phyloP scores from a whole-genome alignment of 2,329 filamentous ascomycete genomes.

The Gliomastix tumulicola region DNA sequence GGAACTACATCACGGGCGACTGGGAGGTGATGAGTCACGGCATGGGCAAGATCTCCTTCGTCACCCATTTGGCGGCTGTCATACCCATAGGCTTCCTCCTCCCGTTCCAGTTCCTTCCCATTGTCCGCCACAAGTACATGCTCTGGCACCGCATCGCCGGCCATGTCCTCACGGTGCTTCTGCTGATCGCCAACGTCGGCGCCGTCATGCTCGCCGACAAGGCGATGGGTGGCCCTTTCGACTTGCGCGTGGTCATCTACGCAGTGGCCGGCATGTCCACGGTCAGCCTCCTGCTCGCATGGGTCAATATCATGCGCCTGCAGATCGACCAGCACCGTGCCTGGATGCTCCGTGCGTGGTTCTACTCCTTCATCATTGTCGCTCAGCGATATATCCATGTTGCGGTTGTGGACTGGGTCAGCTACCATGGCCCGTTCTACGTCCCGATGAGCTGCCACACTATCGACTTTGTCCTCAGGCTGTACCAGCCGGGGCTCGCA shows the following conservation, averaged over 20 bases:
- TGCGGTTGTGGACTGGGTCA: slow-evolving; percentile 16
- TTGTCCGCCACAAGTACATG: slow-evolving; percentile 35
- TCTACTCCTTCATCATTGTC: slow-evolving; percentile 17
- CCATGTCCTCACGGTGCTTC: slow-evolving; percentile 22
- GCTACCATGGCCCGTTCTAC: neutral
- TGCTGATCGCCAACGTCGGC: slow-evolving; percentile 12
- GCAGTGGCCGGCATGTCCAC: slow-evolving; percentile 35
- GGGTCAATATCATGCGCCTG: slow-evolving; percentile 46
- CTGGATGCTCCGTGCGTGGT: slow-evolving; percentile 51
- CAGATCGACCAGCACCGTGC: slow-evolving; percentile 54
- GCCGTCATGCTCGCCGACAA: slow-evolving; percentile 43
- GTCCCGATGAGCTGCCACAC: neutral
- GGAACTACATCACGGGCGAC: slow-evolving; percentile 11
- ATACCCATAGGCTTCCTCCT: slow-evolving; percentile 34
- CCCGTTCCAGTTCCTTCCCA: slow-evolving; percentile 38
- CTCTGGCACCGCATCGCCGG: slow-evolving; percentile 53
- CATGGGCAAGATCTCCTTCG: slow-evolving; percentile 26
- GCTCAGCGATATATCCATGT: neutral
- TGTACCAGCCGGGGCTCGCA: neutral
- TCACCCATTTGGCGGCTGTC: slow-evolving; percentile 32
- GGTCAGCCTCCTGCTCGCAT: slow-evolving; percentile 32
- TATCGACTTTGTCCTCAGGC: neutral
- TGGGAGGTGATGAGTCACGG: slow-evolving; percentile 31
- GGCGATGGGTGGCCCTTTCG: slow-evolving; percentile 46
- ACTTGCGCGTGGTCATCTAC: slow-evolving; percentile 37